Evolutionary conservation across 805 yeast genomes (phyloP), one percentile per base, ranked within the genome.

Genomic region (Ogataea sp.): DNA sequence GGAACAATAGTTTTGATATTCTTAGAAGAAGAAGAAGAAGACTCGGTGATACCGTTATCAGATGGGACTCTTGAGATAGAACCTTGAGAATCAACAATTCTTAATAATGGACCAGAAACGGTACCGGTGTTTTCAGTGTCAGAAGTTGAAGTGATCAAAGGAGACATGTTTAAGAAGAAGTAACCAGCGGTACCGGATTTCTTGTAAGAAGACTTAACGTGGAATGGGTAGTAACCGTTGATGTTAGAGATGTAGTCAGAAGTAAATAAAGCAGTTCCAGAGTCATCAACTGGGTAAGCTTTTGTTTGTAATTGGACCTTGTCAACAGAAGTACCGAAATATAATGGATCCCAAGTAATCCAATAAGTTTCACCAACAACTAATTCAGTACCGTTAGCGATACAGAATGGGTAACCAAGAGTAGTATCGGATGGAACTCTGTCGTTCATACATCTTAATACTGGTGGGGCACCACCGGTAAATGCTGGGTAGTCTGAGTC

Each of bases 301-400:
- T 42, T 45, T 18, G 64, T 47, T 36, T 53, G 50, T 16, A 68
- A 40, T 32, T 51, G 51, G 30, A 68, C 67, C 40, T 60, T 45
- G 6, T 56, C 53, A 30, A 67, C 55, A 36, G 58, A 59, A 37
- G 47, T 48, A 24, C 67, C 63, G 64, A 66, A 68, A 49, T 62
- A 68, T 2, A 61, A 40, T 40, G 74, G 71, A 41, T 68, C 71
- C 73, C 73, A 68, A 14, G 73, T 68, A 42, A 67, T 50, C 71
- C 72, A 68, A 48, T 68, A 68, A 8, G 68, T 68, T 51, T 68
- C 70, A 30, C 72, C 73, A 31, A 62, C 64, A n/a, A 68, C 56
- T 37, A 65, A 48, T 48, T 68, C 73, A 8, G 73, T 57, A 36
- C 67, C 70, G 45, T 65, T 62, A 11, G 58, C 55, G 17, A 68